Conservation (phyloP, 129 eudicot species). For the Flaveria bidentis region DNA sequence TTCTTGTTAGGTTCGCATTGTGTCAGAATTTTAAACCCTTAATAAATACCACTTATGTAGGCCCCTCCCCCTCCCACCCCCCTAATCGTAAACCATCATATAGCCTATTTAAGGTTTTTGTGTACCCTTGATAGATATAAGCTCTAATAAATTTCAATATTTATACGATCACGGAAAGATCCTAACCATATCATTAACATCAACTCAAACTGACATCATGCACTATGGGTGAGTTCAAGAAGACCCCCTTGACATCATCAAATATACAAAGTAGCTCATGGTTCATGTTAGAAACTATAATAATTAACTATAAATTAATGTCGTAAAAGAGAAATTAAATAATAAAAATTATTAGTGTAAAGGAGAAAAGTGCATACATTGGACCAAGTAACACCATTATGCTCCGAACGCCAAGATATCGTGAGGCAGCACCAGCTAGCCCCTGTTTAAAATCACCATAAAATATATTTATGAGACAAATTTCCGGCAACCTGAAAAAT, state of each 20-base stretch:
- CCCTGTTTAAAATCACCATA: conserved; percentile 56
- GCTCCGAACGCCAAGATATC: conserved; percentile 81
- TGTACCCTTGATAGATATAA: no score
- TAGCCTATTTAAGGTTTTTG: neutral
- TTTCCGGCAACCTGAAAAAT: neutral
- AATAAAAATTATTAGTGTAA: neutral
- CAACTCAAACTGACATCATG: neutral
- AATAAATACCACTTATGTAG: no score
- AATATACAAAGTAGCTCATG: neutral
- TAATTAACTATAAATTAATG: neutral
- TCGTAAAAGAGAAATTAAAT: neutral
- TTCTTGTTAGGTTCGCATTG: no score
- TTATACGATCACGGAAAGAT: no score
- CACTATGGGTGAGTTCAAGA: neutral
- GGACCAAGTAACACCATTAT: conserved; percentile 77
- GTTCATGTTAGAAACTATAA: conserved; percentile 14
- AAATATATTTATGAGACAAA: neutral
- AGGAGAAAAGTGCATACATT: conserved; percentile 49
- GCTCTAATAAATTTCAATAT: no score
- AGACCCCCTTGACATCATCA: conserved; percentile 16
- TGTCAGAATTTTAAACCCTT: no score
- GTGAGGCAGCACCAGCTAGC: conserved; percentile 74
- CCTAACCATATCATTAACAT: no score
- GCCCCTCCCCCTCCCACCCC: no score
- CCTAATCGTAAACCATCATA: neutral